Base-by-base conservation (phyloP, 805 yeast genomes). In the Yamadazyma akitaensis region DNA sequence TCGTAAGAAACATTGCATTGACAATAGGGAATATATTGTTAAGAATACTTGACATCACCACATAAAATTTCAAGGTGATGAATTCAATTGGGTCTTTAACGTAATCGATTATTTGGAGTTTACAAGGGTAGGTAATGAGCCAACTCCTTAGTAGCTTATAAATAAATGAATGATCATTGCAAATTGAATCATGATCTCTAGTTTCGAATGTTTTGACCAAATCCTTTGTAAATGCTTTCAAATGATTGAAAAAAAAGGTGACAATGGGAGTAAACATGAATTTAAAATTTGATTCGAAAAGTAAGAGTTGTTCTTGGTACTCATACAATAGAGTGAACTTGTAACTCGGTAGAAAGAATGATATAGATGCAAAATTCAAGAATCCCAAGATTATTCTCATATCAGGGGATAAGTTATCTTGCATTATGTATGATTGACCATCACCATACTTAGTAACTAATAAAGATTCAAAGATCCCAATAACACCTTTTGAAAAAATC, bases 21-120 rank as follows among this genome's bases (percentile, higher is more conserved):
- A 55, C 59, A 7, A 47, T 35, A 0, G 67, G 67, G 43, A 62
- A 57, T 26, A 62, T 37, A 47, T 54, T 55, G 40, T 56, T 57
- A 14, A 62, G 37, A 2, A 55, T 43, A 6, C 38, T 40, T 2
- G 58, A 40, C 35, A 62, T 39, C 2, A 57, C 34, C 14, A 43
- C 30, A 41, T 46, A 60, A 6, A 60, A 47, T 25, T 48, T 35
- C 35, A 55, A 44, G 5, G 58, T 21, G 2, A 53, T 21, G 8
- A 45, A 42, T 19, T 50, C 59, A 6, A 50, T 21, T 12, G 57
- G 55, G 37, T 54, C 55, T 3, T 28, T 45, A 2, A 51, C 16
- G 16, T 36, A 32, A 8, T 42, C 46, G n/a, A 51, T 17, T 1
- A 54, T 25, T 14, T 48, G 55, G 11, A 58, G 43, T 13, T 46